phyloP scores from a whole-genome alignment of 2,329 filamentous ascomycete species.

The Setomelanomma holmii region DNA sequence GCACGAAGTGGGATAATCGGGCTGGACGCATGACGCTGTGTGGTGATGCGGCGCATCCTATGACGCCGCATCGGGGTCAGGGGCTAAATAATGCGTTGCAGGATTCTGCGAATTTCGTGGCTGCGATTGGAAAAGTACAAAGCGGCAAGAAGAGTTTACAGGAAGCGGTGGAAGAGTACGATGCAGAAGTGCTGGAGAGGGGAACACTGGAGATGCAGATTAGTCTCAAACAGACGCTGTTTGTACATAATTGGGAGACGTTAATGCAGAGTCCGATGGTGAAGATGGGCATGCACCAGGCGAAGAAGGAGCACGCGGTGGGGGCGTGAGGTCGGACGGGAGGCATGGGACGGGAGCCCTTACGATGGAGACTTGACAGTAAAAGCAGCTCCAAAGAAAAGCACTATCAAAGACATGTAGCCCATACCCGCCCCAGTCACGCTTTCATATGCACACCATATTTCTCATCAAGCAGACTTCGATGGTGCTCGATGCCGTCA shows the following conservation, averaged over 20 bases:
- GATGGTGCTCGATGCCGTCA: conserved; percentile 5
- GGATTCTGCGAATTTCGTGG: conserved; percentile 35
- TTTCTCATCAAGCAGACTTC: conserved; percentile 7
- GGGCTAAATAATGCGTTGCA: conserved; percentile 46
- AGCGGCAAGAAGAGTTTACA: conserved; percentile 10
- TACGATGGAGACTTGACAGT: too few species aligned
- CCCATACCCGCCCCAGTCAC: background rate
- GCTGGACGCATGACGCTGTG: conserved; percentile 42
- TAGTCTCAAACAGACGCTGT: conserved; percentile 53
- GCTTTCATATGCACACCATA: too few species aligned
- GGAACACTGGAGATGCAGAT: conserved; percentile 54
- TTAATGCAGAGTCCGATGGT: conserved; percentile 37
- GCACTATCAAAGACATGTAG: too few species aligned
- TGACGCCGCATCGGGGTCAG: conserved; percentile 48
- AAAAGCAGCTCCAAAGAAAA: too few species aligned
- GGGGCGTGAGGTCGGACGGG: too few species aligned
- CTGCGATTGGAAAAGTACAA: conserved; percentile 17
- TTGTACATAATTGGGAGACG: conserved; percentile 54
- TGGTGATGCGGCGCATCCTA: conserved; percentile 49
- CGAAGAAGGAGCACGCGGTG: background rate
- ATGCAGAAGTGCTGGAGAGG: conserved; percentile 50
- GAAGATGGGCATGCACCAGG: conserved; percentile 24
- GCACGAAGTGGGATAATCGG: conserved; percentile 40
- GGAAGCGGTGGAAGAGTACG: conserved; percentile 32
- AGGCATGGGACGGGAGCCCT: too few species aligned